phyloP scores from a whole-genome alignment of 805 yeast species.

The Grigorovia jiainica region DNA sequence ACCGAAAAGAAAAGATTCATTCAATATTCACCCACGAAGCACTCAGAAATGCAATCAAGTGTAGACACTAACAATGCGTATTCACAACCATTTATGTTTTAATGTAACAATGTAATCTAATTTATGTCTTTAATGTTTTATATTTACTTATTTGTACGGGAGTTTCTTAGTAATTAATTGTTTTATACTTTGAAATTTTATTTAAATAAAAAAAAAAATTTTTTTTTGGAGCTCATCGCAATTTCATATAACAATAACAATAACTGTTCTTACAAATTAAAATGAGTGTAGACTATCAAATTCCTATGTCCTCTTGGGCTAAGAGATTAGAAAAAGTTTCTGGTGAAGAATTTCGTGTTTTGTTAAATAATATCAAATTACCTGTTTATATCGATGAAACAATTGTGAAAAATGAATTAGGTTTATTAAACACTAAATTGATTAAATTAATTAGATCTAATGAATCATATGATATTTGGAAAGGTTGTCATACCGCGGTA shows the following conservation, averaged over 20 bases:
- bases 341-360: constrained; percentile 23
- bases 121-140: no score
- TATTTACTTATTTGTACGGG: no score
- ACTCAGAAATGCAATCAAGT: constrained; percentile 12
- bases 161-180: neutral
- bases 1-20: constrained; percentile 2
- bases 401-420: constrained; percentile 25
- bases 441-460: constrained; percentile 37
- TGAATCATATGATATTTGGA: constrained; percentile 38
- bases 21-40: constrained; percentile 21
- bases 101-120: no score
- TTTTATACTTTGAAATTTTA: neutral
- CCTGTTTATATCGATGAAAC: constrained; percentile 24
- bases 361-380: constrained; percentile 20
- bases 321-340: constrained; percentile 20
- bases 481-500: constrained; percentile 44
- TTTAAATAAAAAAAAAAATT: no score
- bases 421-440: constrained; percentile 27
- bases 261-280: neutral
- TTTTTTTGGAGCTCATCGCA: neutral
- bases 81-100: constrained; percentile 25
- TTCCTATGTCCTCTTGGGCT: constrained; percentile 20
- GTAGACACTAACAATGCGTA: constrained; percentile 23
- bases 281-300: neutral
- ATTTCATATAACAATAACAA: neutral